phyloP scores from a whole-genome alignment of 2,329 filamentous ascomycete species.

The Nannizzia gypsea region DNA sequence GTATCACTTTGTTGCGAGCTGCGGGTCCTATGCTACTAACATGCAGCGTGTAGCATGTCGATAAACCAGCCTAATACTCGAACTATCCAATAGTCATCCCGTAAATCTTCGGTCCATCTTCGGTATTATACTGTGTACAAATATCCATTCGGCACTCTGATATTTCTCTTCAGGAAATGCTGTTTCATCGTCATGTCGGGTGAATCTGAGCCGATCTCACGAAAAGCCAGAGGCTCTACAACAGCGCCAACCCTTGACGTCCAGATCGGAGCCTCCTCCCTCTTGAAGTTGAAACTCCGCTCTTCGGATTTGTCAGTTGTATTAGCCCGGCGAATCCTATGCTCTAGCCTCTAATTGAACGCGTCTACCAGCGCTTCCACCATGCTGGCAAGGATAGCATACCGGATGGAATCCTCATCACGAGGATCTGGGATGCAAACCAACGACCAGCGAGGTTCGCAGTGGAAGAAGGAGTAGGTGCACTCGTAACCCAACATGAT shows the following conservation, averaged over 20 bases:
- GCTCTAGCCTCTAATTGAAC: constrained; percentile 18
- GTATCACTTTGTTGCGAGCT: too few species aligned
- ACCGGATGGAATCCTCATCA: constrained; percentile 21
- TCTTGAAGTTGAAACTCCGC: constrained; percentile 8
- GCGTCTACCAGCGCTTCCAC: constrained; percentile 17
- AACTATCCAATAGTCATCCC: too few species aligned
- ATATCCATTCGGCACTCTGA: constrained; percentile 9
- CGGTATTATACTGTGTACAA: constrained; percentile 10
- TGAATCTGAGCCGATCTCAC: constrained; percentile 2
- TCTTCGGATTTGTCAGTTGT: constrained; percentile 6
- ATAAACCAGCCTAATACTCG: too few species aligned
- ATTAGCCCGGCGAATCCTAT: constrained; percentile 14
- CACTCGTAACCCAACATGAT: too few species aligned
- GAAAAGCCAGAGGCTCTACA: constrained; percentile 5
- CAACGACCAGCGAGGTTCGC: constrained; percentile 14
- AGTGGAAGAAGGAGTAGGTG: constrained; percentile 17
- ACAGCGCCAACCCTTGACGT: constrained; percentile 6
- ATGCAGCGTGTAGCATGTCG: too few species aligned
- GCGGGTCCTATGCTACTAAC: too few species aligned
- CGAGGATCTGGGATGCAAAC: constrained; percentile 18
- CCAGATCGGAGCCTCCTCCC: constrained; percentile 8
- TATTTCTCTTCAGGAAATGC: constrained; percentile 10
- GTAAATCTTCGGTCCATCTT: too few species aligned
- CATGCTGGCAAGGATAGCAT: constrained; percentile 21
- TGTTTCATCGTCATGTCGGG: constrained; percentile 5